Evolutionary conservation across 345 rosid species (phyloP), one percentile per base, ranked within the genome.

Genomic region (Eutrema heterophyllum): DNA sequence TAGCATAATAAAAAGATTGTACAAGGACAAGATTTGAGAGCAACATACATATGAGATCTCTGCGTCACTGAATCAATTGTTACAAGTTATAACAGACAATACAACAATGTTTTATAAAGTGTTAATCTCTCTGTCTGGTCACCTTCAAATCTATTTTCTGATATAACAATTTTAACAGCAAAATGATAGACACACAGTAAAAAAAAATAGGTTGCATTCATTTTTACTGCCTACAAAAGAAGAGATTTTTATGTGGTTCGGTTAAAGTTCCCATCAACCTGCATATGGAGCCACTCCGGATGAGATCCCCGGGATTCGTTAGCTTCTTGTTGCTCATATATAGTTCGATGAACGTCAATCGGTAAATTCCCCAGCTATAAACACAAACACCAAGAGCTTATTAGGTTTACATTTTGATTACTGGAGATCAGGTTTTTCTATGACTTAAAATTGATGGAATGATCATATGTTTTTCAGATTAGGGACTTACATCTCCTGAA

Each of bases 201-300:
- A 39, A 59, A 27, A 55, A 26, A 53, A 11, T 9, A 59, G 71
- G 39, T 55, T 70, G 75, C 60, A 48, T 71, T 7, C 72, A 56
- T 77, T 50, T 70, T 71, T 64, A 64, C 61, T 77, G 76, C 68
- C 80, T 77, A 77, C 41, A 70, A 62, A 43, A 52, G 39, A 46
- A 46, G 58, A 50, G 27, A 41, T 8, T 33, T 46, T 81, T 78
- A 85, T 26, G 81, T 39, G 51, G 89, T 66, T 74, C 90, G 78
- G 69, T 89, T 84, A 50, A 80, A 83, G 82, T 74, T 79, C 64
- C 89, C 88, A 43, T 91, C 90, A 32, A 79, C 81, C 79, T 91
- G 98, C 96, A 90, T 89, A 60, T 90, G 96, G 27, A 91, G 82
- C 97, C 97, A 94, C 54, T 91, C 88, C 0, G 85, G 71, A 46